These are phyloP conservation scores for Plectranthus barbatus DNA, from an alignment of 257 asterid species.

Conservation along the genomic window DNA sequence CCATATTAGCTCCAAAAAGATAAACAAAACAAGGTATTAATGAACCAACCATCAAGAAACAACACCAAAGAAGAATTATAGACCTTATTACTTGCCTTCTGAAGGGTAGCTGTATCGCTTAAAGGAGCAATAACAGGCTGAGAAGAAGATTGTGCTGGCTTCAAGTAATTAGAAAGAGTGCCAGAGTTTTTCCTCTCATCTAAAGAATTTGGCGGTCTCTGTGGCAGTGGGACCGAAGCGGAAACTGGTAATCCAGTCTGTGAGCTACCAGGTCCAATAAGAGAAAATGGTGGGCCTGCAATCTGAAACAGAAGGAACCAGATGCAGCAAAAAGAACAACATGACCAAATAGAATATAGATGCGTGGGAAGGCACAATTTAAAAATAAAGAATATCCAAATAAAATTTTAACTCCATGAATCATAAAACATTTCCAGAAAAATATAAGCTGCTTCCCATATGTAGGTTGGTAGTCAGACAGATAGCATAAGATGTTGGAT, in stretches of 20 bases:
- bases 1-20: constrained; percentile 16
- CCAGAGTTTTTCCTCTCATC: constrained; percentile 67
- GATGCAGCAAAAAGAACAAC: background rate
- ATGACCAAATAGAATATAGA: background rate
- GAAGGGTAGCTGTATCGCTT: constrained; percentile 48
- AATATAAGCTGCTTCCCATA: background rate
- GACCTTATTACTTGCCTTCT: constrained; percentile 51
- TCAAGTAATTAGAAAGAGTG: constrained; percentile 39
- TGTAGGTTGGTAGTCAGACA: background rate
- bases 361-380: background rate
- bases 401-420: background rate
- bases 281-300: constrained; percentile 37
- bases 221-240: constrained; percentile 48
- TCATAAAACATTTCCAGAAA: background rate
- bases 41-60: background rate
- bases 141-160: constrained; percentile 48
- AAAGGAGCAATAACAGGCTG: constrained; percentile 39
- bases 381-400: background rate
- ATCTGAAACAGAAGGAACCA: constrained; percentile 25
- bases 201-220: constrained; percentile 42
- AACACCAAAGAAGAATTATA: background rate
- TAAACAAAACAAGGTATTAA: background rate
- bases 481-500: background rate
- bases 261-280: constrained; percentile 42
- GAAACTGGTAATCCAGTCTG: constrained; percentile 48